Conservation (phyloP, 2,329 filamentous ascomycete genomes). For the Pseudopyricularia cyperi region DNA sequence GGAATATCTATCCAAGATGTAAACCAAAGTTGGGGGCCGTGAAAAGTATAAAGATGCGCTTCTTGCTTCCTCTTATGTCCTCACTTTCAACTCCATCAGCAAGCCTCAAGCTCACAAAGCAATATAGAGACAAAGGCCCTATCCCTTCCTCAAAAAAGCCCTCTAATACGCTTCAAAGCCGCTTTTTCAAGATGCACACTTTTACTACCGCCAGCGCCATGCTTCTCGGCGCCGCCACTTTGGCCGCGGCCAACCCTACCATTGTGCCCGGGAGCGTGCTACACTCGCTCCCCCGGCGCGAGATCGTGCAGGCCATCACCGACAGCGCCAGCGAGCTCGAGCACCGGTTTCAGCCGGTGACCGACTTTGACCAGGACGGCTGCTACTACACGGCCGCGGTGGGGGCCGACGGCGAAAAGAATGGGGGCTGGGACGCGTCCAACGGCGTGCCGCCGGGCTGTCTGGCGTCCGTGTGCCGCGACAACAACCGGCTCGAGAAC, state of each 20-base stretch:
- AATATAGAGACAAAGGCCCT: too few relatives aligned
- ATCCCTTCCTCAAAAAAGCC: too few relatives aligned
- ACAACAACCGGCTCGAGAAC: conserved; percentile 19
- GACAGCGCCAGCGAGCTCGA: background rate
- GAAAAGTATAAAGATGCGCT: too few relatives aligned
- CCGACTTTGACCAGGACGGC: background rate
- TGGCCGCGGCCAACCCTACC: background rate
- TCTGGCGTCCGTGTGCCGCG: conserved; percentile 13
- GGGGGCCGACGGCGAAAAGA: background rate
- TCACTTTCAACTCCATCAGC: too few relatives aligned
- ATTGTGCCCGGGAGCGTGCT: background rate
- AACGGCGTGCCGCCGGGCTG: background rate
- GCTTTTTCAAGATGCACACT: background rate
- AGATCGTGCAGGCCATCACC: background rate
- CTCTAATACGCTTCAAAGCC: too few relatives aligned
- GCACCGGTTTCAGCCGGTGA: background rate
- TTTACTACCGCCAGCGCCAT: background rate
- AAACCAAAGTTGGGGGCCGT: too few relatives aligned
- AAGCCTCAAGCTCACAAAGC: too few relatives aligned
- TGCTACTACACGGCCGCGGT: background rate
- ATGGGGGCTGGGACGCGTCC: background rate
- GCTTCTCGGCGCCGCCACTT: background rate
- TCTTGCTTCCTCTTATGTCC: too few relatives aligned
- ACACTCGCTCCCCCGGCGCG: background rate
- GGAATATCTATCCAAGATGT: too few relatives aligned